Base-by-base conservation (phyloP, 495 filamentous ascomycete genomes). In the Aspergillus nidulans region DNA sequence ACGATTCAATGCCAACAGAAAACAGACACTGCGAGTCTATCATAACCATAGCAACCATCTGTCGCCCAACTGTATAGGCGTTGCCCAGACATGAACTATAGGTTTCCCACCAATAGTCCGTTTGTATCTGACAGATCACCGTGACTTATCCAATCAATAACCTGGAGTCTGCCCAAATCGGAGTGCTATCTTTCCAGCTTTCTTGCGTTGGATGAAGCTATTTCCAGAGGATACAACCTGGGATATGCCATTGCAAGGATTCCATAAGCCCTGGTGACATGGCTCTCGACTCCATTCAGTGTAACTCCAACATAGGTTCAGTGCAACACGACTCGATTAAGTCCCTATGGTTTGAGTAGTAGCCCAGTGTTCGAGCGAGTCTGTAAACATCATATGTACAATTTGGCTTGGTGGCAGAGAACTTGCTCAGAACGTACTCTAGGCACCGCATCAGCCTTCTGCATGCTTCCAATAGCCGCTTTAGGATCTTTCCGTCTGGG, bases 51-150 rank as follows among this genome's bases (percentile, higher is more conserved):
- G 26, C 26, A 28, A 5, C 26, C 5, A 28, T 9, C n/a, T n/a
- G n/a, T n/a, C n/a, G n/a, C n/a, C n/a, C n/a, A n/a, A n/a, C n/a
- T n/a, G n/a, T n/a, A n/a, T n/a, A n/a, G n/a, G 6, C 3, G 5
- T 25, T 49, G 52, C 21, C 44, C 47, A 47, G 47, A 23, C 24
- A 43, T 13, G 38, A 32, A 15, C 45, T 50, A 42, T 30, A 34
- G 9, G 12, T 18, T 42, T 30, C 12, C 26, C 40, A 12, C 41
- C 52, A 54, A 54, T 53, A 46, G 28, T 53, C 13, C 1, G 23
- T 13, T 16, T 2, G 41, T 42, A 48, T 49, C 52, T 55, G 52
- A 55, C 52, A 49, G 52, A 48, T 42, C 52, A 40, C 28, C 43
- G 6, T 30, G 44, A 32, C 44, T 3, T 4, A 26, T 47, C 44